Evolutionary conservation across 306 rosid species (phyloP), one percentile per base, ranked within the genome.

Genomic region (Quercus aquifolioides): DNA sequence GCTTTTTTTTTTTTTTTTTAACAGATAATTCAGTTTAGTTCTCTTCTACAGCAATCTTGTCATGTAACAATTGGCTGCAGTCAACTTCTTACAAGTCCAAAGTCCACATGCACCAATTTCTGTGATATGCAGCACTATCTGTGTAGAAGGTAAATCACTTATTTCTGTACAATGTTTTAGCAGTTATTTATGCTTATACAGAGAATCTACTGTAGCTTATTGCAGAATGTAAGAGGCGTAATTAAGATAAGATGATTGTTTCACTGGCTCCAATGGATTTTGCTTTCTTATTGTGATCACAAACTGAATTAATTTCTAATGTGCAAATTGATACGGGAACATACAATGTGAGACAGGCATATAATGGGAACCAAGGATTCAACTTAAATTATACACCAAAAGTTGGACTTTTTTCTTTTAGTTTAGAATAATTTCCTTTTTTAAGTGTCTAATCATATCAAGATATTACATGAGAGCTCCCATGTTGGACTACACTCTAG

Each of bases 81-180:
- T 58, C 28, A 38, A 55, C 79, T 71, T 75, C 38, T 79, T 18
- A 63, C 64, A 5, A 35, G 6, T 75, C 51, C 69, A 31, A 81
- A 69, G 38, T 43, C 76, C 65, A 62, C 83, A 65, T 21, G 79
- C 64, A 59, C 63, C 77, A 69, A 51, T 75, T 70, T 80, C 55
- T 58, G 51, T 31, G 70, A 26, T 58, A 4, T 67, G 21, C 83
- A 71, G 25, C 26, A 62, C 52, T 33, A 33, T 70, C 78, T 81
- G 38, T 78, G 62, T 43, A 67, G 76, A 23, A 80, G 91, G 91
- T 89, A 28, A 68, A 43, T 57, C 19, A 3, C n/a, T 63, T 38
- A n/a, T 55, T 49, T 38, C 49, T 43, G 38, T 13, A 20, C 33
- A n/a, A 4, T 5, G 5, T 52, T 56, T 67, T 51, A 17, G 1